These are phyloP conservation scores for Camillea tinctor DNA, from an alignment of 2,329 filamentous ascomycete species.

Conservation along the genomic window DNA sequence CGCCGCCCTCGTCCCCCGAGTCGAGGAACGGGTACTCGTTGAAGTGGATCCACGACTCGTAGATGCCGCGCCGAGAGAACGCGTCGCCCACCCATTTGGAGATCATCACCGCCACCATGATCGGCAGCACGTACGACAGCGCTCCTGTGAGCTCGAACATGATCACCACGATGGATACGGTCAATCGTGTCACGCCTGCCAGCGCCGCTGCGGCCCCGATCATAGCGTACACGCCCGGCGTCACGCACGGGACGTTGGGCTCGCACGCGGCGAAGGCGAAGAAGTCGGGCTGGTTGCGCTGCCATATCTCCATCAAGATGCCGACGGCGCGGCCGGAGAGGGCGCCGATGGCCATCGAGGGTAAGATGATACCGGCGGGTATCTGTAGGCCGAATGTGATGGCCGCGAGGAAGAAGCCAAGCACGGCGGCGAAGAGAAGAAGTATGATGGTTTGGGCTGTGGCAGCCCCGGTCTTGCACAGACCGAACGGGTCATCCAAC, in stretches of 20 bases:
- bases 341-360: slow-evolving; percentile 93
- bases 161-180: slow-evolving; percentile 96
- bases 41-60: slow-evolving; percentile 96
- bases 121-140: slow-evolving; percentile 92
- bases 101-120: slow-evolving; percentile 98
- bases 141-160: slow-evolving; percentile 99
- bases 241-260: slow-evolving; percentile 84
- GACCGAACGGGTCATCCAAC: slow-evolving; percentile 80
- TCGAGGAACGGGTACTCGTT: slow-evolving; percentile 95
- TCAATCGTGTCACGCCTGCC: slow-evolving; percentile 91
- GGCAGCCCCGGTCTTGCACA: slow-evolving; percentile 84
- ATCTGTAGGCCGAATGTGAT: slow-evolving; percentile 94
- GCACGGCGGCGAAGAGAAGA: slow-evolving; percentile 74
- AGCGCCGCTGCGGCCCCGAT: slow-evolving; percentile 94
- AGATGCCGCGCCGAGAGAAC: slow-evolving; percentile 89
- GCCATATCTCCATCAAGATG: slow-evolving; percentile 85
- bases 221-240: slow-evolving; percentile 93
- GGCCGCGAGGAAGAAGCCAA: slow-evolving; percentile 82
- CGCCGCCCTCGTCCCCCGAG: slow-evolving; percentile 71
- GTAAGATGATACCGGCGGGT: slow-evolving; percentile 91
- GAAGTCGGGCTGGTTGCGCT: slow-evolving; percentile 72
- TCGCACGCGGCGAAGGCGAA: slow-evolving; percentile 79
- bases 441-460: slow-evolving; percentile 81
- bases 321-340: slow-evolving; percentile 86
- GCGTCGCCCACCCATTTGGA: slow-evolving; percentile 98